Conservation (phyloP, 257 asterid species). For the Catharanthus roseus region DNA sequence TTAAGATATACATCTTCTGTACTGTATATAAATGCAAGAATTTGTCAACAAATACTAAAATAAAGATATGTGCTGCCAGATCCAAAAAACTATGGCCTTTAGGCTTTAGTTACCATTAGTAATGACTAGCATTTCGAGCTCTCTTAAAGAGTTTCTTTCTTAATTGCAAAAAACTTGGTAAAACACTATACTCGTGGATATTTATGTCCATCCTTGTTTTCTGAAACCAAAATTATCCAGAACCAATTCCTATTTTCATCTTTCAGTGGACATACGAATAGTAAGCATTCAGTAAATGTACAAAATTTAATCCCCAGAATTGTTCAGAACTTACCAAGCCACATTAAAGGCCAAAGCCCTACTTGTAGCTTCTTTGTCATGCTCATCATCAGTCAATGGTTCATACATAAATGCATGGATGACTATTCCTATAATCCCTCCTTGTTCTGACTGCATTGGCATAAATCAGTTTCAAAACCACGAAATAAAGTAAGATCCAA, state of each 20-base stretch:
- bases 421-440: constrained; percentile 46
- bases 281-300: not conserved
- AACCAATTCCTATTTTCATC: not conserved
- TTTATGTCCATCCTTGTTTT: not conserved
- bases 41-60: not conserved
- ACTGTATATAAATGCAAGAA: no score
- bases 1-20: no score
- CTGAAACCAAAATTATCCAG: not conserved
- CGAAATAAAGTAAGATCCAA: not conserved
- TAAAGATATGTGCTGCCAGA: not conserved
- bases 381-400: constrained; percentile 38
- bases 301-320: not conserved
- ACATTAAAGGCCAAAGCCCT: constrained; percentile 49
- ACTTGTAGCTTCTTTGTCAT: constrained; percentile 46
- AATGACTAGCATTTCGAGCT: not conserved
- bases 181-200: not conserved
- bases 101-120: not conserved
- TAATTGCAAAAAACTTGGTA: no score
- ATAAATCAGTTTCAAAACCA: not conserved
- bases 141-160: not conserved
- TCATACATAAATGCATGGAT: constrained; percentile 47
- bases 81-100: not conserved
- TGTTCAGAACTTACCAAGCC: constrained; percentile 45
- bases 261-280: not conserved
- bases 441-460: constrained; percentile 36